Base-by-base conservation (phyloP, 2,329 filamentous ascomycete species). In the Colletotrichum musae region DNA sequence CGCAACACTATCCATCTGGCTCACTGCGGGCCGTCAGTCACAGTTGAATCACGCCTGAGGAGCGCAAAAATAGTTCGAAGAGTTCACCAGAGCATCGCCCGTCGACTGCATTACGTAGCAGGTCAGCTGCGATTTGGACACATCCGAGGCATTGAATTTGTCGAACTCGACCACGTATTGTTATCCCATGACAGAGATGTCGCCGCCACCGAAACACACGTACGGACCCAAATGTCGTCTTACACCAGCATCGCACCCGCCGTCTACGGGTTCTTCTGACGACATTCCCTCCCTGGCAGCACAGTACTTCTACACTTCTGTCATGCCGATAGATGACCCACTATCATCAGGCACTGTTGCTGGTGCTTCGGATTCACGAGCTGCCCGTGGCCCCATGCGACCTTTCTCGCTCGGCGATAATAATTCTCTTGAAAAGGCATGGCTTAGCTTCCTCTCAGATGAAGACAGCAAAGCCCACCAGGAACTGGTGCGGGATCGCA, bases 241-340 rank as follows among this genome's bases (percentile, higher is more conserved):
- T 47, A 83, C 86, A 13, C 85, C 86, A 74, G 74, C 84, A 75
- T 74, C 83, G 66, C 74, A 81, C 75, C 79, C 80, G 32, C 39
- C 43, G 6, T 18, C 68, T 7, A 74, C 79, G 28, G 70, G 77
- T 26, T 79, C 80, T 64, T 78, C 81, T 52, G 81, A 85, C 62
- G 84, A 82, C 61, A 84, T 88, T 26, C 92, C 92, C 16, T 86
- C 88, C 0, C 79, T 92, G 62, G 85, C 86, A 39, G 87, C 92
- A 24, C 93, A 94, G 72, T 97, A 94, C 82, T 97, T 97, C 81
- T 97, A 97, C 80, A 88, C 90, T 15, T 96, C 94, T 12, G 84
- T 90, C 13, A 87, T 95, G 58, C 92, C 94, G 36, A 94, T 97
- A 76, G 94, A 97, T 76, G 94, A 97, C 76, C 94, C 94, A 26